A percentile compares a stretch with the other conserved stretches of the same genome.
Conservation (phyloP, 768 basidiomycete genomes). For the Harrya chromipes region DNA sequence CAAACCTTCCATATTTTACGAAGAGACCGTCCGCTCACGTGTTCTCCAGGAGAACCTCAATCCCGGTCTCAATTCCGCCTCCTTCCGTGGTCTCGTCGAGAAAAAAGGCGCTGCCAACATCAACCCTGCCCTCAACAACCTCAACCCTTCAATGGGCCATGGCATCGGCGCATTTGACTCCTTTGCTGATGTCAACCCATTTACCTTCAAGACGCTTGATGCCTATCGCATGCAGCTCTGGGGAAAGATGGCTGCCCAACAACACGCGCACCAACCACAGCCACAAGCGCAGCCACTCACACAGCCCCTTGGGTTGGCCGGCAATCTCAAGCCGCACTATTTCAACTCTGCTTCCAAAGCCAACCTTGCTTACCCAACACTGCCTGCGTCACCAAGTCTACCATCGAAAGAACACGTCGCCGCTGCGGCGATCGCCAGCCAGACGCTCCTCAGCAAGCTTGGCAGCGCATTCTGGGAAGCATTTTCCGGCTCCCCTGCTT, state of each 20-base stretch:
- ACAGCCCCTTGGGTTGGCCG: constrained; percentile 38
- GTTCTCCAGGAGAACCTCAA: constrained; percentile 26
- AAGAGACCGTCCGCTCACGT: constrained; percentile 25
- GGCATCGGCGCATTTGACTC: constrained; percentile 59
- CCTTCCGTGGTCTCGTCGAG: constrained; percentile 25
- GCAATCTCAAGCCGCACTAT: constrained; percentile 38
- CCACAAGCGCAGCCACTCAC: constrained; percentile 22
- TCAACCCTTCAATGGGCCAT: constrained; percentile 22
- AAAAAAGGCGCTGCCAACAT: constrained; percentile 31
- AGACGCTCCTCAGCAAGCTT: constrained; percentile 70
- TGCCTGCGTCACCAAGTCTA: constrained; percentile 34
- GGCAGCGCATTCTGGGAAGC: constrained; percentile 87
- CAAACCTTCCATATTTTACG: constrained; percentile 30
- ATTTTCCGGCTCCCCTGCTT: constrained; percentile 53
- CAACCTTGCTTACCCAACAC: constrained; percentile 35
- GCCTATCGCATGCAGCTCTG: constrained; percentile 90
- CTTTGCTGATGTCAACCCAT: constrained; percentile 77
- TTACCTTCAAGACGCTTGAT: constrained; percentile 86
- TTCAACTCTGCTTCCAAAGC: constrained; percentile 20
- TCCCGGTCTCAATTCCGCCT: constrained; percentile 22
- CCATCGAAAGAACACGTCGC: constrained; percentile 33
- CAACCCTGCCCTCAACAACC: constrained; percentile 28
- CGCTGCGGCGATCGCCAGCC: constrained; percentile 67
- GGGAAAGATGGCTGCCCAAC: constrained; percentile 85
- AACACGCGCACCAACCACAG: constrained; percentile 40